Conservation (phyloP, 2,329 filamentous ascomycete genomes). For the Alternaria sp. region DNA sequence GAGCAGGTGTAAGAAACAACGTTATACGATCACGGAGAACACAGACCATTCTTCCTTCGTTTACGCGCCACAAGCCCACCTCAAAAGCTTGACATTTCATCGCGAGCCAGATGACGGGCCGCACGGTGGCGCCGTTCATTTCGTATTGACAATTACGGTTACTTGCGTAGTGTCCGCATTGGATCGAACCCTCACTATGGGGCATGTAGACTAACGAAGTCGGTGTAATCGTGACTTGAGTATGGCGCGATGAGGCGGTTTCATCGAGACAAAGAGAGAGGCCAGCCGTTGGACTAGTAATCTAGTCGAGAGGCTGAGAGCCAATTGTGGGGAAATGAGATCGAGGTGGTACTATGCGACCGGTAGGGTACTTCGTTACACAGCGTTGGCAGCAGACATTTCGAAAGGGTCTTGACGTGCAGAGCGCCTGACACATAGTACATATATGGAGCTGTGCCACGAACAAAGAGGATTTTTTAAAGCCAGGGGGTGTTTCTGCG, state of each 20-base stretch:
- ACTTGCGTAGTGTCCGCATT: constrained; percentile 1
- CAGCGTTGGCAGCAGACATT: constrained; percentile 29
- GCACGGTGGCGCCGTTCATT: constrained; percentile 11
- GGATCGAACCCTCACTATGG: background rate
- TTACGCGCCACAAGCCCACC: constrained; percentile 4
- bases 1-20: background rate
- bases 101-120: constrained; percentile 1
- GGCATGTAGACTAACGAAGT: background rate
- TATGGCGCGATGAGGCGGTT: constrained; percentile 20
- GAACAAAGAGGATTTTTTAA: constrained; percentile 13
- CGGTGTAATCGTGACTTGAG: background rate
- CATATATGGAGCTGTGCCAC: constrained; percentile 1
- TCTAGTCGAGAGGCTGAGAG: background rate
- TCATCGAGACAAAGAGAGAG: background rate
- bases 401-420: constrained; percentile 40
- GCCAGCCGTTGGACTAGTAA: background rate
- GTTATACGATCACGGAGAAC: background rate
- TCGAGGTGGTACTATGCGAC: constrained; percentile 16
- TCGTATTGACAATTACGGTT: constrained; percentile 16
- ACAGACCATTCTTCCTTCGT: constrained; percentile 1
- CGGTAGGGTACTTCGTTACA: constrained; percentile 32
- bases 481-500: background rate
- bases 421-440: constrained; percentile 16
- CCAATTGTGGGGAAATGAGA: constrained; percentile 11
- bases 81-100: constrained; percentile 8